These are phyloP conservation scores for Podila clonocystis DNA, from an alignment of 192 early-diverging fungal genomes.

Conservation along the genomic window DNA sequence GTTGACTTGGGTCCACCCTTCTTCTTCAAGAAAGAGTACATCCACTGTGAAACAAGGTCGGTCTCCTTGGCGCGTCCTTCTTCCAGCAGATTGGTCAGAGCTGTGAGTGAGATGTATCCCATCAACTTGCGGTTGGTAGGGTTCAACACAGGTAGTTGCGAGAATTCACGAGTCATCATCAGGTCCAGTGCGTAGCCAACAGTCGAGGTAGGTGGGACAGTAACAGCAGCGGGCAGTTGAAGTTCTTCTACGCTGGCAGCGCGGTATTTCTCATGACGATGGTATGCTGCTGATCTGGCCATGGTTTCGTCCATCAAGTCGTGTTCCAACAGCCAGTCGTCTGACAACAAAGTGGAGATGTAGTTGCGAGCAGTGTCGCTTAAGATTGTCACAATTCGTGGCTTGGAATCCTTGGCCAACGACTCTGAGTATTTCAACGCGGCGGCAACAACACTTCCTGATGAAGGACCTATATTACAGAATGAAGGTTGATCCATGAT, in stretches of 20 bases:
- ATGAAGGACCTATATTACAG: slow-evolving; percentile 59
- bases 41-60: slow-evolving; percentile 66
- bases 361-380: slow-evolving; percentile 80
- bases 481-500: background rate
- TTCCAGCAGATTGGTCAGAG: slow-evolving; percentile 67
- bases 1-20: slow-evolving; percentile 18
- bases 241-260: slow-evolving; percentile 87
- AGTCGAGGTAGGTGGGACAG: slow-evolving; percentile 65
- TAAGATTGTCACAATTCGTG: slow-evolving; percentile 64
- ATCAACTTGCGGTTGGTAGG: slow-evolving; percentile 69
- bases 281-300: slow-evolving; percentile 64
- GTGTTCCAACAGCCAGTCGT: slow-evolving; percentile 84
- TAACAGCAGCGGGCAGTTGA: slow-evolving; percentile 82
- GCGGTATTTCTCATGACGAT: slow-evolving; percentile 73
- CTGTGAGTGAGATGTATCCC: slow-evolving; percentile 78
- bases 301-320: slow-evolving; percentile 74
- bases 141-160: slow-evolving; percentile 85
- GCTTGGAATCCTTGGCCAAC: slow-evolving; percentile 9
- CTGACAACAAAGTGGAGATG: slow-evolving; percentile 71
- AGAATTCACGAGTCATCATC: slow-evolving; percentile 86
- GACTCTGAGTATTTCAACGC: slow-evolving; percentile 61
- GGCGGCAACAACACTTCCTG: slow-evolving; percentile 73
- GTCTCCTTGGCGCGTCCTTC: slow-evolving; percentile 55
- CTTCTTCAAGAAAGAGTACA: slow-evolving; percentile 70
- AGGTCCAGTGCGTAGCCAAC: slow-evolving; percentile 73